Base-by-base conservation (phyloP, 345 rosid species). In the Brassica juncea region DNA sequence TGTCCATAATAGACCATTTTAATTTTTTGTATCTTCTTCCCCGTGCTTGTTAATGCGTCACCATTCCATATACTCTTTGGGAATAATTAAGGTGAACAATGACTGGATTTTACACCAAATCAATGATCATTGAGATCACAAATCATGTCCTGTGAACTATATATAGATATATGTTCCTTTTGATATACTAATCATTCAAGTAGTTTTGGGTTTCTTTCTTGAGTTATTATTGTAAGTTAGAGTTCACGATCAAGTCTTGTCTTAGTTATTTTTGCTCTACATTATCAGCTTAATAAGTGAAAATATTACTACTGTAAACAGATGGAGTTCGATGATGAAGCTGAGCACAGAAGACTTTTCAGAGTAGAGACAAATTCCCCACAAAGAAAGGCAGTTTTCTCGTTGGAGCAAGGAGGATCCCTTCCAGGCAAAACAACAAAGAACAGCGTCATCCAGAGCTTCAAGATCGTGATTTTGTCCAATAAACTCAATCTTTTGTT, bases 371-470 rank as follows among this genome's bases (percentile, higher is more conserved):
- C 71, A 12, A 81, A 67, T 63, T 71, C 67, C 6, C 78, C 73
- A 0, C 64, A 77, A 19, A 21, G 21, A 35, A 77, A 77, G 77
- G 68, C 68, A 15, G 8, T 62, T 68, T 52, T 34, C 5, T 58
- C 70, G 58, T 34, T 73, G 73, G 78, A 68, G 19, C 74, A 77
- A 77, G 84, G 71, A 65, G 81, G 68, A 60, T 77, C 81, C 6
- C 52, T 77, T 68, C 37, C 58, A 55, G 27, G 4, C 27, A 55
- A 55, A 55, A 0, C 27, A 55, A 9, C 60, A 16, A 16, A 55
- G 25, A 55, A 55, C 60, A 19, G 0, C 60, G 27, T 55, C 5
- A 2, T 55, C 60, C 27, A 55, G 60, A 55, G 60, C 60, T 55
- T 55, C 60, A 55, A 55, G 60, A 55, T 55, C 60, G 27, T 55